Base-by-base conservation (phyloP, 2,329 filamentous ascomycete genomes). In the Aspergillus neotritici region DNA sequence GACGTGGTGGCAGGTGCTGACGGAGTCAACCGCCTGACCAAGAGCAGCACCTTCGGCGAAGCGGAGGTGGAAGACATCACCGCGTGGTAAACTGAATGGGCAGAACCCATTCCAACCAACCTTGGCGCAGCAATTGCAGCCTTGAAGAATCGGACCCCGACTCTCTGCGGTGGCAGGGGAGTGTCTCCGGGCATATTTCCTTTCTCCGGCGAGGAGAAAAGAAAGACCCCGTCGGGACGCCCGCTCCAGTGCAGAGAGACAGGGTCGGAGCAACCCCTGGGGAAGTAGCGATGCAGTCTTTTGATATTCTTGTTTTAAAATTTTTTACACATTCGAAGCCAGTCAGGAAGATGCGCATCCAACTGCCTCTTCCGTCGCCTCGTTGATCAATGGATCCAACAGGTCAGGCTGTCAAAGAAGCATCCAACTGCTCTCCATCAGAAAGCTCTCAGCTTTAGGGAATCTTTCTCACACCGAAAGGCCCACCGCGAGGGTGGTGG, bases 21-120 rank as follows among this genome's bases (percentile, higher is more conserved):
- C 39, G 69, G 68, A 31, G 69, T 77, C 49, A 82, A 81, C 12
- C 70, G 79, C 55, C 66, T 90, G 49, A 87, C 80, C 13, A 95
- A 94, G 73, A 89, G 79, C 43, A 95, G 89, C 67, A 93, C 87
- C 0, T 95, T 96, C 72, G 90, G 91, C 12, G 90, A 97, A 69
- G 90, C 88, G 1, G 93, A 97, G 68, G 88, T 96, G 14, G 91
- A 91, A 48, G 93, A 97, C 62, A 95, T 96, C 55, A 95, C 89
- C 29, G 89, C 88, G 15, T 96, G 90, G 90, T 96, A 78, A 67
- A 50, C 14, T 31, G 34, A 45, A 32, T 12, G 37, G 17, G 21
- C 17, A 33, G 31, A 32, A 40, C 10, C 13, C 17, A 6, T 30
- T 35, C 32, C 25, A 44, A 34, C 43, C 28, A 42, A 36, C 34